A percentile compares a stretch with the other conserved stretches of the same genome.
phyloP scores from a whole-genome alignment of 495 filamentous ascomycete species.

The Bacidia rubella region DNA sequence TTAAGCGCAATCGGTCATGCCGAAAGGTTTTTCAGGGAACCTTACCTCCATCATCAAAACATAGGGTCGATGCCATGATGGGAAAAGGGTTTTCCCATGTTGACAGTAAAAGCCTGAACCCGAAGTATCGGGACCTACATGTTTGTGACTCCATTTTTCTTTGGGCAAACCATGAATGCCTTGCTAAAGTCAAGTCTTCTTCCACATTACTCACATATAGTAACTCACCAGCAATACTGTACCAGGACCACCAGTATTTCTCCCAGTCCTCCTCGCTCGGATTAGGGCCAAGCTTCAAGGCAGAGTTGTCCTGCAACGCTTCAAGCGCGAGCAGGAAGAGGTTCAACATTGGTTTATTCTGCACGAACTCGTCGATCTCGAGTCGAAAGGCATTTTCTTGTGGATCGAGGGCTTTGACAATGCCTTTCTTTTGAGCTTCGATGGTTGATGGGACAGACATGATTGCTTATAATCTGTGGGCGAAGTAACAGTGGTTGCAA shows the following conservation, averaged over 20 bases:
- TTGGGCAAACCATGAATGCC: neutral
- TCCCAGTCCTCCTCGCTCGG: neutral
- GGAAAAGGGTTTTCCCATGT: neutral
- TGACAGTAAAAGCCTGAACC: neutral
- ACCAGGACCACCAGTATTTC: neutral
- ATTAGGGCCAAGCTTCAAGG: no score
- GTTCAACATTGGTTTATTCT: constrained; percentile 2
- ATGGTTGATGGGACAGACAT: no score
- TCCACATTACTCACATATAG: no score
- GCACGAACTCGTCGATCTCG: constrained; percentile 10
- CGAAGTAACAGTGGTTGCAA: no score
- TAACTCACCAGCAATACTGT: neutral
- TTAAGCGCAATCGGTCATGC: no score
- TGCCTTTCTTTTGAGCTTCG: no score
- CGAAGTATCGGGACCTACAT: neutral
- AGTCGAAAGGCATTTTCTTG: neutral
- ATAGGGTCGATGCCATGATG: constrained; percentile 11
- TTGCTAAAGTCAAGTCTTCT: no score
- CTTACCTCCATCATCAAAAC: constrained; percentile 3
- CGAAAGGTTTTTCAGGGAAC: no score
- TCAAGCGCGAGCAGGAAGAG: constrained; percentile 8
- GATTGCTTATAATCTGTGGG: no score
- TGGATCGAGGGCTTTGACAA: no score
- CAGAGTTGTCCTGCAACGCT: constrained; percentile 3
- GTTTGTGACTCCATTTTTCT: neutral